Conservation (phyloP, 805 yeast genomes). For the Kodamaea hsintzibuensis region DNA sequence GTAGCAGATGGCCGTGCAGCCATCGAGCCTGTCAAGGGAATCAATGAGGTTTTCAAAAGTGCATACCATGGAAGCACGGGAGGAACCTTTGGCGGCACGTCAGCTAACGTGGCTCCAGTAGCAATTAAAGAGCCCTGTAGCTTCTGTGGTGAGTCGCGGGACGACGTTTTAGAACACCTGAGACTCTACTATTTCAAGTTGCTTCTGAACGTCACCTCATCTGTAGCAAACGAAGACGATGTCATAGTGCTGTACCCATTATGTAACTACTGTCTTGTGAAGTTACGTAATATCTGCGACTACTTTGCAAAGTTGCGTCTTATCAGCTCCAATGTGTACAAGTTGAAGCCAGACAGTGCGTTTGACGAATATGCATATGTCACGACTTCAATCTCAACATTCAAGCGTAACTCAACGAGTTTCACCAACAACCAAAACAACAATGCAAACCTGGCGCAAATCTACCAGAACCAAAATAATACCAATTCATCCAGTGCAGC, state of each 20-base stretch:
- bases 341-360: constrained; percentile 40
- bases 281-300: constrained; percentile 81
- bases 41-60: constrained; percentile 69
- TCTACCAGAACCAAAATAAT: neutral
- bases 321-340: constrained; percentile 56
- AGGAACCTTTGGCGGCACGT: constrained; percentile 10
- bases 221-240: constrained; percentile 21
- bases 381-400: constrained; percentile 24
- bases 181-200: constrained; percentile 69
- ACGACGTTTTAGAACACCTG: constrained; percentile 71
- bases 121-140: constrained; percentile 78
- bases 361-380: constrained; percentile 27
- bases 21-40: constrained; percentile 84
- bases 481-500: constrained; percentile 1
- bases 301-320: constrained; percentile 74
- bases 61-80: constrained; percentile 25
- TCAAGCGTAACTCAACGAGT: constrained; percentile 22
- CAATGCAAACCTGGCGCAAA: neutral
- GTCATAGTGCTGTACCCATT: constrained; percentile 56
- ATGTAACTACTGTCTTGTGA: constrained; percentile 78
- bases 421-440: neutral
- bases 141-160: constrained; percentile 78
- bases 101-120: constrained; percentile 53
- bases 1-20: constrained; percentile 78
- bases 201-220: constrained; percentile 22